Evolutionary conservation across 1,284 basidiomycete species (phyloP).

Genomic region (Testicularia cyperi): DNA sequence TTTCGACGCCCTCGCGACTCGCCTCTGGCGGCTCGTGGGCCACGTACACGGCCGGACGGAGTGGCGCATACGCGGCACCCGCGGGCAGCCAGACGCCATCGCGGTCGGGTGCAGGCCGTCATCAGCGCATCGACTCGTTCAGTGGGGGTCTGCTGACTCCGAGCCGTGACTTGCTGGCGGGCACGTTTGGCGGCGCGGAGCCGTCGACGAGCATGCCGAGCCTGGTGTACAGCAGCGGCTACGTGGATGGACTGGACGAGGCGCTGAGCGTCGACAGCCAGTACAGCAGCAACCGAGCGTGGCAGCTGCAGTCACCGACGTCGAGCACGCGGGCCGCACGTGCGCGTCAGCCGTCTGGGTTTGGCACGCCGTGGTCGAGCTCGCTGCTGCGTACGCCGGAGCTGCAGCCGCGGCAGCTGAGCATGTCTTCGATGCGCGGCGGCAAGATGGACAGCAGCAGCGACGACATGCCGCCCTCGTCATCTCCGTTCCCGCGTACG

Average conservation of each 20-base stretch:
- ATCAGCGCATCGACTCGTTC: slow-evolving; percentile 35
- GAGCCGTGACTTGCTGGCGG: slow-evolving; percentile 26
- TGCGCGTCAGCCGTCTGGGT: slow-evolving; percentile 27
- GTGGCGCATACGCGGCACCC: slow-evolving; percentile 10
- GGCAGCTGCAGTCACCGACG: slow-evolving; percentile 42
- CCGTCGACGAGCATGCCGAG: slow-evolving; percentile 39
- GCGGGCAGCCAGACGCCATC: slow-evolving; percentile 31
- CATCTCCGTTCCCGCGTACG: slow-evolving; percentile 42
- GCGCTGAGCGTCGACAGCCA: slow-evolving; percentile 15
- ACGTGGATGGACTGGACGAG: slow-evolving; percentile 22
- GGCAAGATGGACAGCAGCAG: slow-evolving; percentile 12
- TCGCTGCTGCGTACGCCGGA: slow-evolving; percentile 40
- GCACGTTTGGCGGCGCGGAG: slow-evolving; percentile 33
- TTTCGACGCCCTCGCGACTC: slow-evolving; percentile 48
- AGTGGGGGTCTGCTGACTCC: slow-evolving; percentile 33
- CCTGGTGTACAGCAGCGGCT: slow-evolving; percentile 38
- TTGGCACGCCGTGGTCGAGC: slow-evolving; percentile 30
- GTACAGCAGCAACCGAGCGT: slow-evolving; percentile 32
- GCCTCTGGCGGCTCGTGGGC: slow-evolving; percentile 34
- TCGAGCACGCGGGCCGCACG: slow-evolving; percentile 36
- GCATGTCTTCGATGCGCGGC: slow-evolving; percentile 17
- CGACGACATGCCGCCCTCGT: slow-evolving; percentile 34
- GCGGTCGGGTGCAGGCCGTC: slow-evolving; percentile 27
- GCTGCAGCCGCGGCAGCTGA: slow-evolving; percentile 27
- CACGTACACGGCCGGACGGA: too few species aligned